phyloP scores from a whole-genome alignment of 495 filamentous ascomycete species.

The Parmelia sp. region DNA sequence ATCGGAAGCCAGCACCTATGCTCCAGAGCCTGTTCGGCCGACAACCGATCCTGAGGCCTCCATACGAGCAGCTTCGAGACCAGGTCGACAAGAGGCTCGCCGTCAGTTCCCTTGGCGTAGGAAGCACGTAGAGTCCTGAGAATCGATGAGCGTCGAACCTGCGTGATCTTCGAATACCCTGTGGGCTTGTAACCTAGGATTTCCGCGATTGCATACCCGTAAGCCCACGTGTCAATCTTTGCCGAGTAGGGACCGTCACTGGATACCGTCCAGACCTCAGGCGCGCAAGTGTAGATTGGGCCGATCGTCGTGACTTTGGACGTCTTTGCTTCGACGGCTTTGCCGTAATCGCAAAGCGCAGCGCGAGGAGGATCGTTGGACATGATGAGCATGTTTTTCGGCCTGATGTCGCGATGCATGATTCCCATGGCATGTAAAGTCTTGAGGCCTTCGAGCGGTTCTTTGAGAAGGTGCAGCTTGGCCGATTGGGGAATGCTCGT shows the following conservation, averaged over 20 bases:
- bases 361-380: slow-evolving; percentile 1
- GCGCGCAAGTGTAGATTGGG: slow-evolving; percentile 15
- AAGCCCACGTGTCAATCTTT: slow-evolving; percentile 17
- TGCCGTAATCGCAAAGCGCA: slow-evolving; percentile 13
- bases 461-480: slow-evolving; percentile 7
- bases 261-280: slow-evolving; percentile 7
- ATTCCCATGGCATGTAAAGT: slow-evolving; percentile 11
- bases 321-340: slow-evolving; percentile 7
- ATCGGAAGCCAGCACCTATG: slow-evolving; percentile 7
- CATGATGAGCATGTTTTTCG: slow-evolving; percentile 8
- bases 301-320: slow-evolving; percentile 1
- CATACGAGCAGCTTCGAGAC: slow-evolving; percentile 9
- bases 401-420: slow-evolving; percentile 14
- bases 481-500: slow-evolving; percentile 1
- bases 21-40: slow-evolving; percentile 9
- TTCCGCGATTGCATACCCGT: slow-evolving; percentile 10
- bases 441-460: slow-evolving; percentile 10
- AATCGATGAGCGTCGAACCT: slow-evolving; percentile 1
- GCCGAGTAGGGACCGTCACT: slow-evolving; percentile 7
- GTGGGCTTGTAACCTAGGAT: slow-evolving; percentile 2
- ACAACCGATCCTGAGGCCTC: slow-evolving; percentile 8
- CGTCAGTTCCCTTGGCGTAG: slow-evolving; percentile 3
- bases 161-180: slow-evolving; percentile 9
- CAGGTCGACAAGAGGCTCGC: slow-evolving; percentile 10
- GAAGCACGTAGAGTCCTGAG: slow-evolving; percentile 4